Conservation (phyloP, 768 basidiomycete genomes). For the Boletus reticulatus region DNA sequence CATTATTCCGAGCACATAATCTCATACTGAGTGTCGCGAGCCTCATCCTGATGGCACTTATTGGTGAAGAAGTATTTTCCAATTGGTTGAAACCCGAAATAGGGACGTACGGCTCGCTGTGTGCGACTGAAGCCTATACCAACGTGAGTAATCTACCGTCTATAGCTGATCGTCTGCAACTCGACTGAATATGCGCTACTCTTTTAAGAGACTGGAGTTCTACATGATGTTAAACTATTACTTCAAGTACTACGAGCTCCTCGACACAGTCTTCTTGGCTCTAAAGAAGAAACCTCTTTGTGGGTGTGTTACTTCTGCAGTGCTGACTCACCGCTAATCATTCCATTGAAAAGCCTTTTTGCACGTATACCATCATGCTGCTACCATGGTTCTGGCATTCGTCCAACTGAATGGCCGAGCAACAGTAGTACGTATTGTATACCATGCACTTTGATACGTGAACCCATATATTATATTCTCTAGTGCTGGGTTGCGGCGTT, state of each 20-base stretch:
- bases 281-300: conserved; percentile 96
- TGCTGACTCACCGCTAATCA: not conserved
- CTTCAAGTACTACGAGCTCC: conserved; percentile 92
- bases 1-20: conserved; percentile 87
- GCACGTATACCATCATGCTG: conserved; percentile 97
- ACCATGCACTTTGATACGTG: not conserved
- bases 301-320: conserved; percentile 37
- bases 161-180: not conserved
- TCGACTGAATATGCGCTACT: not conserved
- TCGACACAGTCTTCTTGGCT: conserved; percentile 93
- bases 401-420: conserved; percentile 90
- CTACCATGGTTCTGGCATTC: conserved; percentile 89
- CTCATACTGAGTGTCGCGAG: conserved; percentile 80
- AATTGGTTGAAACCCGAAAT: conserved; percentile 70
- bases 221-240: conserved; percentile 98
- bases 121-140: conserved; percentile 74
- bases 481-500: conserved; percentile 92
- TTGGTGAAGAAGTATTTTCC: conserved; percentile 87
- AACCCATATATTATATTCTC: not conserved
- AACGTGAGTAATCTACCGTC: conserved; percentile 49
- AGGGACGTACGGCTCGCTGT: conserved; percentile 76
- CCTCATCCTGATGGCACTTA: conserved; percentile 70
- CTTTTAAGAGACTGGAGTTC: conserved; percentile 73
- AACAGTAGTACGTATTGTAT: conserved; percentile 64
- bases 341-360: conserved; percentile 64